phyloP scores from a whole-genome alignment of 2,329 filamentous ascomycete species.

The Myriosclerotinia scirpicola region DNA sequence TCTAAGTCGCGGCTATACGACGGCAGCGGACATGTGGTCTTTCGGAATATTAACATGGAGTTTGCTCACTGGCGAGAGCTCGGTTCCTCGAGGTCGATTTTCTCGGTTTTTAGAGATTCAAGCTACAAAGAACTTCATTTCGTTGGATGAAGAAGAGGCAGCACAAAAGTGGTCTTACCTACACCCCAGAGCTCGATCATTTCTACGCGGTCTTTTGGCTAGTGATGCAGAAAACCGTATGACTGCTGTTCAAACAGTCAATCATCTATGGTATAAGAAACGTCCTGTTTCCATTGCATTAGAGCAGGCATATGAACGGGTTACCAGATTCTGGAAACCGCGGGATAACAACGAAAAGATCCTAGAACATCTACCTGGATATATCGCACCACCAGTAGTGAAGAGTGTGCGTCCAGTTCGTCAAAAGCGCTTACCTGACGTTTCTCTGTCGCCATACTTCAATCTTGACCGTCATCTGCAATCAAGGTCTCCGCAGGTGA shows the following conservation, averaged over 20 bases:
- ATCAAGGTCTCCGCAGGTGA: constrained; percentile 20
- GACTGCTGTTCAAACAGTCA: constrained; percentile 40
- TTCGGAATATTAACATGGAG: constrained; percentile 37
- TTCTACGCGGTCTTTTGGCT: constrained; percentile 43
- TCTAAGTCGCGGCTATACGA: constrained; percentile 34
- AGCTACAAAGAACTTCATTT: constrained; percentile 28
- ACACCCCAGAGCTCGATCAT: constrained; percentile 30
- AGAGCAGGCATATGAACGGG: constrained; percentile 33
- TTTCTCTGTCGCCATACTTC: constrained; percentile 37
- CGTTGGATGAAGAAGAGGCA: constrained; percentile 17
- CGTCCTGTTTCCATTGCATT: constrained; percentile 33
- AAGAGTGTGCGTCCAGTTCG: constrained; percentile 13
- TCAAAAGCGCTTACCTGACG: constrained; percentile 34
- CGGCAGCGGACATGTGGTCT: constrained; percentile 39
- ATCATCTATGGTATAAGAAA: constrained; percentile 44
- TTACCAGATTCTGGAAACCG: constrained; percentile 36
- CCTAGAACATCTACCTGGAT: constrained; percentile 33
- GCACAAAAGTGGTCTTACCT: constrained; percentile 28
- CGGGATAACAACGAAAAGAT: constrained; percentile 29
- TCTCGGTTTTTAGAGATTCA: constrained; percentile 31
- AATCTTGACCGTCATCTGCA: constrained; percentile 35
- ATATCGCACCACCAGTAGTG: not conserved
- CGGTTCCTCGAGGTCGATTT: constrained; percentile 29
- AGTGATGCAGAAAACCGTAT: constrained; percentile 40
- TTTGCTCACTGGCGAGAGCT: constrained; percentile 34